Conservation (phyloP, 2,329 filamentous ascomycete species). For the Hypoxylon sp. region DNA sequence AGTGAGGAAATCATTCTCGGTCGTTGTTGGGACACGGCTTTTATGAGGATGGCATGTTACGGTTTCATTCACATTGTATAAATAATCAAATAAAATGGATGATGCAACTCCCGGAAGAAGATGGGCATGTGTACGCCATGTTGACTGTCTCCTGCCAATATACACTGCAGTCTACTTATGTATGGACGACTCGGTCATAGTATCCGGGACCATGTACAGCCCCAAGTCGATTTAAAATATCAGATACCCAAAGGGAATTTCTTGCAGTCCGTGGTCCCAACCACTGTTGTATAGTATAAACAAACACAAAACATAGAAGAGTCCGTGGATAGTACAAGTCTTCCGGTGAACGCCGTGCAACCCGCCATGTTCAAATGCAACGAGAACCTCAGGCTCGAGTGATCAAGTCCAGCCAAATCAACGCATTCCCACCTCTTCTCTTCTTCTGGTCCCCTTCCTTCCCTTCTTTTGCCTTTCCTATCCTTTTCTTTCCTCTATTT, state of each 20-base stretch:
- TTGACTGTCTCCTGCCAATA: neutral
- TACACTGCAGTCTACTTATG: neutral
- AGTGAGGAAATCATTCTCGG: constrained; percentile 16
- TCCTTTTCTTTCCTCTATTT: constrained; percentile 66
- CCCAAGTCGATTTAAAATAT: constrained; percentile 27
- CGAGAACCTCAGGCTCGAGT: constrained; percentile 15
- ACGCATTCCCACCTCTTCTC: neutral
- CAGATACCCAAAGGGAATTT: constrained; percentile 33
- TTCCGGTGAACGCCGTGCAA: constrained; percentile 49
- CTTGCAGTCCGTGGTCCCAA: constrained; percentile 17
- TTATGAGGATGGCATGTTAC: constrained; percentile 1
- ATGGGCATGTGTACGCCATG: neutral
- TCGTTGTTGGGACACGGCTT: constrained; percentile 20
- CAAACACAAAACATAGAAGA: constrained; percentile 25
- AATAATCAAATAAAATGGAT: constrained; percentile 25
- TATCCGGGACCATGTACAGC: constrained; percentile 17
- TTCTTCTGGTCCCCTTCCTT: neutral
- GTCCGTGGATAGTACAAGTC: constrained; percentile 31
- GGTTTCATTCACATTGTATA: constrained; percentile 35
- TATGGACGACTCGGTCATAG: neutral
- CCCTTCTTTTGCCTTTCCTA: neutral
- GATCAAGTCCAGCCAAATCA: constrained; percentile 23
- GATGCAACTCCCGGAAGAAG: constrained; percentile 8
- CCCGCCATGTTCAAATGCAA: constrained; percentile 47
- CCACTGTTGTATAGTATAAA: constrained; percentile 31